phyloP scores from a whole-genome alignment of 2,329 filamentous ascomycete species.

The Alternaria sp. region DNA sequence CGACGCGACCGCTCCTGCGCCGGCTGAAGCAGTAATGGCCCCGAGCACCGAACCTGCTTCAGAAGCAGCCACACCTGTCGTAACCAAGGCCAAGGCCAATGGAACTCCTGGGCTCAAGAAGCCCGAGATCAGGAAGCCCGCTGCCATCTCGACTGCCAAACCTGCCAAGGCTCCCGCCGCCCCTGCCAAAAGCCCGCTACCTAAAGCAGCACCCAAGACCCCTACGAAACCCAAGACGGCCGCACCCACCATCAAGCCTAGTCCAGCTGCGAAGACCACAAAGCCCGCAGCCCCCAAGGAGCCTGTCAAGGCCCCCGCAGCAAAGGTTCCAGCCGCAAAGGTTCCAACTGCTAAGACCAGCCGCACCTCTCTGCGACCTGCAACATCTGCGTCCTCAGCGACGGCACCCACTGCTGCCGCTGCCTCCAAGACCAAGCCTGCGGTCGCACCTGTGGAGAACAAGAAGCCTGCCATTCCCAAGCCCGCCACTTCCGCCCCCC shows the following conservation, averaged over 20 bases:
- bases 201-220: slow-evolving; percentile 37
- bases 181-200: slow-evolving; percentile 42
- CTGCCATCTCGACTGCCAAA: slow-evolving; percentile 42
- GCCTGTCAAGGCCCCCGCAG: slow-evolving; percentile 17
- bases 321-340: slow-evolving; percentile 7
- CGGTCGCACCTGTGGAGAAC: slow-evolving; percentile 4
- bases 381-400: slow-evolving; percentile 25
- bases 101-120: slow-evolving; percentile 10
- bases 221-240: slow-evolving; percentile 35
- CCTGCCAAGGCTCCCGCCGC: slow-evolving; percentile 25
- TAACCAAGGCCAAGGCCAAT: slow-evolving; percentile 25
- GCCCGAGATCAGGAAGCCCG: slow-evolving; percentile 38
- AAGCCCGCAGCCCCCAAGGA: slow-evolving; percentile 34
- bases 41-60: neutral
- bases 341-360: slow-evolving; percentile 34
- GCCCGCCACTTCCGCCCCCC: slow-evolving; percentile 12
- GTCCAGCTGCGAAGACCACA: slow-evolving; percentile 21
- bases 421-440: slow-evolving; percentile 16
- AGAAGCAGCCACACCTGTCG: neutral
- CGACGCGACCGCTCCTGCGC: slow-evolving; percentile 35
- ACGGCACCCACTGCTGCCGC: slow-evolving; percentile 32
- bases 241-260: slow-evolving; percentile 28
- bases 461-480: slow-evolving; percentile 26
- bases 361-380: slow-evolving; percentile 35
- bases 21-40: slow-evolving; percentile 43